A percentile compares a stretch with the other conserved stretches of the same genome.
phyloP scores from a whole-genome alignment of 305 asterid species.

The Fraxinus nigra region DNA sequence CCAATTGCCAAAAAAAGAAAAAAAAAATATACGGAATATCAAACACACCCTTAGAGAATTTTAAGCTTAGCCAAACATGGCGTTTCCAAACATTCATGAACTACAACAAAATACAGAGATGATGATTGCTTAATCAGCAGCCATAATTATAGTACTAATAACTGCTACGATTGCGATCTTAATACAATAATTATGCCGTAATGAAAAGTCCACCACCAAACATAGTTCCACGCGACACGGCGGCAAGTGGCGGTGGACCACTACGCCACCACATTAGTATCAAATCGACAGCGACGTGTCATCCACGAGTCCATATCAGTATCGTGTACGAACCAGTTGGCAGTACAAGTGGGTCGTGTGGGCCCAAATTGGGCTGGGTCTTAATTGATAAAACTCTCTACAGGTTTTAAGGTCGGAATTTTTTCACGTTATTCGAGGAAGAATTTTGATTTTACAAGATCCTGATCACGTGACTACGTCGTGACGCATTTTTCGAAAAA shows the following conservation, averaged over 20 bases:
- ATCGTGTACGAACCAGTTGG: background rate
- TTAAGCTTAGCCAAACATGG: background rate
- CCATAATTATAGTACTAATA: background rate
- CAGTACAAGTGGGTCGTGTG: background rate
- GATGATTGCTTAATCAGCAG: conserved; percentile 1
- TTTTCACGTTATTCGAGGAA: too few relatives aligned
- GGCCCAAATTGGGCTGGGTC: background rate
- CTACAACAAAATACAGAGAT: background rate
- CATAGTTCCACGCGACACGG: background rate
- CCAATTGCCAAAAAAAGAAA: too few relatives aligned
- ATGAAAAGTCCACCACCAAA: background rate
- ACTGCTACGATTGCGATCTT: background rate
- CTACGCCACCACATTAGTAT: background rate
- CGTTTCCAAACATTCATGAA: background rate
- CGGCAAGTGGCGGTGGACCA: background rate
- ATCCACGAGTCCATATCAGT: background rate
- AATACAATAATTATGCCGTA: background rate
- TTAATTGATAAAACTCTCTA: too few relatives aligned
- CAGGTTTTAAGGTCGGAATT: too few relatives aligned
- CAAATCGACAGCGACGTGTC: background rate
- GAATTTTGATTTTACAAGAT: too few relatives aligned
- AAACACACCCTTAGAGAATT: too few relatives aligned
- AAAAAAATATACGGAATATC: too few relatives aligned
- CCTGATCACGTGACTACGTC: too few relatives aligned
- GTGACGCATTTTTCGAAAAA: too few relatives aligned